Evolutionary conservation across 2,329 filamentous ascomycete species (phyloP), one percentile per base, ranked within the genome.

Genomic region (Trichoderma lentiforme): DNA sequence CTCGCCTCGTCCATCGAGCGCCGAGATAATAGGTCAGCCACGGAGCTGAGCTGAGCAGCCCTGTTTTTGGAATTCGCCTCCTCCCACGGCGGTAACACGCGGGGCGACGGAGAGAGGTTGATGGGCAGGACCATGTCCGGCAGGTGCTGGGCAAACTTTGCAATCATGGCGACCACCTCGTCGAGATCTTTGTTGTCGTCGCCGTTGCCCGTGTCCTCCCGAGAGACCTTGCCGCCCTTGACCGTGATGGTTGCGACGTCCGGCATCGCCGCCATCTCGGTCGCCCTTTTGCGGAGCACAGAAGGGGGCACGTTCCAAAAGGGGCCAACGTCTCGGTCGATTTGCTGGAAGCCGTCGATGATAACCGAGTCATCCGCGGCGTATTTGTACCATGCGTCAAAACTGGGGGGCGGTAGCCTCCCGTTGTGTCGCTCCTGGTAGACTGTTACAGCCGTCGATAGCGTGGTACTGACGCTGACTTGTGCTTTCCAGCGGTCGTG

Each of bases 51-150:
- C 39, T 78, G 76, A 36, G 68, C 74, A 70, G 64, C 74, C 73
- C 32, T 57, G 57, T 34, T 61, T 57, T 71, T 73, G 18, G 60
- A 53, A 39, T 58, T 73, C 18, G 75, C 84, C 71, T 92, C 88
- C 71, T 93, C 89, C 82, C 91, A 90, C 0, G 92, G 89, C 1
- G 81, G 81, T 6, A 83, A 74, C n/a, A 83, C 75, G 5, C 81
- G 79, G 18, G 82, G 81, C 8, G 76, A 74, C 11, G 75, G 72
- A 21, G 92, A 88, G 24, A 93, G 85, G 78, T 97, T 97, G 82
- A 97, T 92, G 0, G 93, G 92, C 24, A 97, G 82, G 74, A 94
- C 89, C 92, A 97, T 95, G 74, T 95, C 89, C 1, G 93, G 93
- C 15, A 97, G 84, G 77, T 92, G 89, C 74, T 90, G 82, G 2